Base-by-base conservation (phyloP, 331 rosid genomes). In the Acacia concinna region DNA sequence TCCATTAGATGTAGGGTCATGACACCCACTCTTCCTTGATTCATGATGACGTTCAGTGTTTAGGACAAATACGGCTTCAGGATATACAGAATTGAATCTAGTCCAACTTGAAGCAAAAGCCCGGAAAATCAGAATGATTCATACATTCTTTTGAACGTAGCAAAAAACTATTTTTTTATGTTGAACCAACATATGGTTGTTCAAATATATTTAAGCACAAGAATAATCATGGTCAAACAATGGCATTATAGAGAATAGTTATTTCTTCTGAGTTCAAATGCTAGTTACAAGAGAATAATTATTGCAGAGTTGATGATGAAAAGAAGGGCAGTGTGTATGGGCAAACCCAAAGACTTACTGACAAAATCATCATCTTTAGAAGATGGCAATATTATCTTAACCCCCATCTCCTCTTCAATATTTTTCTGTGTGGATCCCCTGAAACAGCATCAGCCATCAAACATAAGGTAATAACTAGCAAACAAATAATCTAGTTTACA, bases 371-470 rank as follows among this genome's bases (percentile, higher is more conserved):
- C 97, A 74, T 80, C 82, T 81, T 74, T 81, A 73, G 96, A 92
- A 47, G 86, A 70, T 35, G 98, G 97, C 79, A 92, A 57, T 75
- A 77, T 72, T 81, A 94, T 88, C 78, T 87, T 88, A 75, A 94
- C 97, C 76, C 92, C 90, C 83, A 78, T 83, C 82, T 90, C 94
- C 49, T 88, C 90, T 87, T 94, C 98, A 79, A 94, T 87, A 84
- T 28, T 80, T 79, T 84, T 87, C 77, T 88, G 97, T 0, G 90
- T 91, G 67, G 81, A 87, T 80, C 94, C 97, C 83, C 97, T 94
- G 91, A 77, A 80, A 71, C 34, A 73, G 18, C 69, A 71, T 64
- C 74, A 71, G 66, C 62, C 32, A 82, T 67, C 76, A 71, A 66
- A 71, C 38, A 81, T 67, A 59, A 8, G 68, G 79, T 78, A 47